A percentile compares a stretch with the other conserved stretches of the same genome.
phyloP scores from a whole-genome alignment of 1,139 yeast species.

The Pneumocystis jirovecii region DNA sequence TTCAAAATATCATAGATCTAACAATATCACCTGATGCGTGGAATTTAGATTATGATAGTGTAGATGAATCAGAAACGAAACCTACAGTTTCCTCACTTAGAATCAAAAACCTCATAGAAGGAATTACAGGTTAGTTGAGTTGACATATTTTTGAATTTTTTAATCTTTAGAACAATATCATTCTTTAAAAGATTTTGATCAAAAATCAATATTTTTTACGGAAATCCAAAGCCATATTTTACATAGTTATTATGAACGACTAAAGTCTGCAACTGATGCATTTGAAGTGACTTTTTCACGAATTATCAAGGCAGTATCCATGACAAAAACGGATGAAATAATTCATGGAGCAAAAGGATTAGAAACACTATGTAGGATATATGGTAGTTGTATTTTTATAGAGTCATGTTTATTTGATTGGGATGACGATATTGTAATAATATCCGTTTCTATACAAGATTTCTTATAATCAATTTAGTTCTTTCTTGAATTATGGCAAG shows the following conservation, averaged over 20 bases:
- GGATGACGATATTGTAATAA: constrained; percentile 38
- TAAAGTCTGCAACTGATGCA: constrained; percentile 34
- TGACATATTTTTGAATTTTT: not conserved
- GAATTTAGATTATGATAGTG: constrained; percentile 46
- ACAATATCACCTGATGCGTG: constrained; percentile 36
- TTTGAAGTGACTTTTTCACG: constrained; percentile 35
- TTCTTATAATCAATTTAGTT: constrained; percentile 18
- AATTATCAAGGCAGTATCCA: constrained; percentile 26
- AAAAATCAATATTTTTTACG: constrained; percentile 53
- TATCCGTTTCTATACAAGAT: not conserved
- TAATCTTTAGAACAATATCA: constrained; percentile 12
- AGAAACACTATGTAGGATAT: constrained; percentile 41
- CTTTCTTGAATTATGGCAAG: constrained; percentile 47
- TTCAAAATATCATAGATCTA: constrained; percentile 39
- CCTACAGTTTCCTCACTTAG: constrained; percentile 59
- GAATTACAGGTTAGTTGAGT: constrained; percentile 46
- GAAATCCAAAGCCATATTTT: constrained; percentile 53
- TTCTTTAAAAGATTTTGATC: constrained; percentile 42
- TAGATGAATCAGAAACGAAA: constrained; percentile 33
- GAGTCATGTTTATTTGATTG: constrained; percentile 41
- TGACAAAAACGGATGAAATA: constrained; percentile 26
- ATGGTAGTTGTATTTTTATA: constrained; percentile 45
- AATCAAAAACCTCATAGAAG: constrained; percentile 47
- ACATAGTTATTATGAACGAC: constrained; percentile 41
- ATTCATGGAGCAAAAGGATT: constrained; percentile 37